Conservation (phyloP, 2,329 filamentous ascomycete species). For the Colletotrichum coccodes region DNA sequence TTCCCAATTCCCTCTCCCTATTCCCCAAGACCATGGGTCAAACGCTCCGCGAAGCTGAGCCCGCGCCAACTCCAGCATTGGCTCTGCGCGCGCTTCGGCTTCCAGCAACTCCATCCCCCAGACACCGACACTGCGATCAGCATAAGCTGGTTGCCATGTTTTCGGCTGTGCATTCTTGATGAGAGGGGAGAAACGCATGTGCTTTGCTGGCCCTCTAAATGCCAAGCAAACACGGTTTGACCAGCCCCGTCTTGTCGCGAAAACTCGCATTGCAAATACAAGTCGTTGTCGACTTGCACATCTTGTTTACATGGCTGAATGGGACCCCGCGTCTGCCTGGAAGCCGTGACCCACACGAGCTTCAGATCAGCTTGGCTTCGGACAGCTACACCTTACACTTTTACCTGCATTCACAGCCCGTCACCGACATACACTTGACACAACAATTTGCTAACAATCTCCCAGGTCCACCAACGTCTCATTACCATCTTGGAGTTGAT, state of each 20-base stretch:
- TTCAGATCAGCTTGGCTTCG: background rate
- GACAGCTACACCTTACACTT: background rate
- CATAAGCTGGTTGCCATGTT: background rate
- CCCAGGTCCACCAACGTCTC: slow-evolving; percentile 79
- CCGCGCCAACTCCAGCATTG: background rate
- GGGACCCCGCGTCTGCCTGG: slow-evolving; percentile 36
- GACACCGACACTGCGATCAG: background rate
- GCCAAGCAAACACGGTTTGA: background rate
- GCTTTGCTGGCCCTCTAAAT: background rate
- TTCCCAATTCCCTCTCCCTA: background rate
- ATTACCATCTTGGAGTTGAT: slow-evolving; percentile 83
- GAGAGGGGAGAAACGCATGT: too few species aligned
- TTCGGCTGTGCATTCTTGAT: too few species aligned
- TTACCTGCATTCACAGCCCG: background rate
- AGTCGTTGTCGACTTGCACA: background rate
- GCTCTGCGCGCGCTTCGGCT: slow-evolving; percentile 23
- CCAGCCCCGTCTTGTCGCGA: background rate
- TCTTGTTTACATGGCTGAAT: slow-evolving; percentile 15
- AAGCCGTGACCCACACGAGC: slow-evolving; percentile 20
- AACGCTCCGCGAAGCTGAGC: background rate
- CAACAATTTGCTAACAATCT: slow-evolving; percentile 46
- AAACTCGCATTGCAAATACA: background rate
- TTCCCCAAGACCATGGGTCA: background rate
- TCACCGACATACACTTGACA: background rate
- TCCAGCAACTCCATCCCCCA: slow-evolving; percentile 10